Conservation (phyloP, 768 basidiomycete genomes). For the Pleurotus platypus region DNA sequence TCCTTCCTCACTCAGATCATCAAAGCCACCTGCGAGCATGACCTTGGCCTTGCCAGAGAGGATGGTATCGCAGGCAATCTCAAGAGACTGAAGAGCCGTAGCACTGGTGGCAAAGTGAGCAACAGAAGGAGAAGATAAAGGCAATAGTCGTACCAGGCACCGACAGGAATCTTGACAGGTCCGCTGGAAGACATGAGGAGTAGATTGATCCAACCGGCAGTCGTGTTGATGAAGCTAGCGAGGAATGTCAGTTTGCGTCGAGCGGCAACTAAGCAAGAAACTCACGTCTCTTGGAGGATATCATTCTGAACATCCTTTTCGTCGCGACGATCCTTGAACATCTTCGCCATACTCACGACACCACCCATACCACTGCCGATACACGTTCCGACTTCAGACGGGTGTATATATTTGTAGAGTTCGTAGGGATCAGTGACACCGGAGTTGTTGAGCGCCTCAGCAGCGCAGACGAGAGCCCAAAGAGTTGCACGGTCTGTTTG, state of each 20-base stretch:
- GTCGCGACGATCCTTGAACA: constrained; percentile 99
- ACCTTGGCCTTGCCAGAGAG: constrained; percentile 96
- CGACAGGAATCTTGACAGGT: constrained; percentile 98
- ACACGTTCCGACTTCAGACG: constrained; percentile 91
- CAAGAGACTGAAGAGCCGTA: constrained; percentile 94
- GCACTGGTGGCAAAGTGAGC: constrained; percentile 48
- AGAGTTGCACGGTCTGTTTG: constrained; percentile 91
- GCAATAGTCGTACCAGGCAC: constrained; percentile 73
- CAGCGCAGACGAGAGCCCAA: constrained; percentile 92
- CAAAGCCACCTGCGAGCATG: constrained; percentile 99
- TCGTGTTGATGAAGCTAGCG: constrained; percentile 94
- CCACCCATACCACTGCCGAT: constrained; percentile 99
- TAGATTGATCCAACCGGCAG: constrained; percentile 97
- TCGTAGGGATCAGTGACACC: constrained; percentile 99
- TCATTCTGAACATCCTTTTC: constrained; percentile 99
- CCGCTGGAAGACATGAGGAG: constrained; percentile 94
- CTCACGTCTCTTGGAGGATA: constrained; percentile 95
- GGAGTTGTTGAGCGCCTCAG: constrained; percentile 94
- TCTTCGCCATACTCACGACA: constrained; percentile 81
- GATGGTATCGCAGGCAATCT: constrained; percentile 96
- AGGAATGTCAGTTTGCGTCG: constrained; percentile 9
- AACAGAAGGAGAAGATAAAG: background rate
- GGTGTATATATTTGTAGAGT: constrained; percentile 94
- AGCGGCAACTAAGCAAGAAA: constrained; percentile 11
- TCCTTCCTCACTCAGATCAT: constrained; percentile 97